Base-by-base conservation (phyloP, 352 stramenopile species). In the Phytophthora tubulina region DNA sequence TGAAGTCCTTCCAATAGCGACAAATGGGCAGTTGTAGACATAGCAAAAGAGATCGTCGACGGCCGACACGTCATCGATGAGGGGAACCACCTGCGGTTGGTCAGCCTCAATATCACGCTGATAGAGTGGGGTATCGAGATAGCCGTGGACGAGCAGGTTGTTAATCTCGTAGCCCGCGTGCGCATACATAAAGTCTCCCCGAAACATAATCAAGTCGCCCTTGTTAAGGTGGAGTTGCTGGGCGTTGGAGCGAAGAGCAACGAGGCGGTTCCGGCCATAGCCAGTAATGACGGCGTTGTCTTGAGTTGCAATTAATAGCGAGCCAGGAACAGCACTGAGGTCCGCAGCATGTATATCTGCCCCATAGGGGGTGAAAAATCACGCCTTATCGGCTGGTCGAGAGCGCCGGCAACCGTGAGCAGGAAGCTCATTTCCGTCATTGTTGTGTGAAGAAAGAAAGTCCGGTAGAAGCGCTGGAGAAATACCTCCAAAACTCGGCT, bases 11-110 rank as follows among this genome's bases (percentile, higher is more conserved):
- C 50, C 33, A 4, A 11, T 31, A 15, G 32, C 32, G 10, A 31
- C 14, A 15, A 56, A 31, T 1, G 48, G 48, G 30, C 48, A 55
- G 31, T 41, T 55, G 48, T 41, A 41, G 10, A 41, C 48, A 13
- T 55, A 56, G 32, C 32, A 56, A 27, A 56, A 56, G 5, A 42
- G 32, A 15, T 56, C 50, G 7, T 56, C 50, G 6, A 42, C 6
- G 6, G 8, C 15, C 1, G 50, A 44, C 2, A 44, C 15, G 15
- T 30, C 32, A n/a, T 56, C 32, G 2, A 56, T 15, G 4, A 56
- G 10, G 32, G 50, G 5, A 2, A 31, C 50, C 6, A 31, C 5
- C 5, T 44, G 14, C 3, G 31, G 50, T 3, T 56, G 8, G 4
- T 1, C 17, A 14, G 4, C 32, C 15, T 56, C 50, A 11, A 44